Evolutionary conservation across 169 alveolate genomes (phyloP).

Genomic region (Neospora caninum): DNA sequence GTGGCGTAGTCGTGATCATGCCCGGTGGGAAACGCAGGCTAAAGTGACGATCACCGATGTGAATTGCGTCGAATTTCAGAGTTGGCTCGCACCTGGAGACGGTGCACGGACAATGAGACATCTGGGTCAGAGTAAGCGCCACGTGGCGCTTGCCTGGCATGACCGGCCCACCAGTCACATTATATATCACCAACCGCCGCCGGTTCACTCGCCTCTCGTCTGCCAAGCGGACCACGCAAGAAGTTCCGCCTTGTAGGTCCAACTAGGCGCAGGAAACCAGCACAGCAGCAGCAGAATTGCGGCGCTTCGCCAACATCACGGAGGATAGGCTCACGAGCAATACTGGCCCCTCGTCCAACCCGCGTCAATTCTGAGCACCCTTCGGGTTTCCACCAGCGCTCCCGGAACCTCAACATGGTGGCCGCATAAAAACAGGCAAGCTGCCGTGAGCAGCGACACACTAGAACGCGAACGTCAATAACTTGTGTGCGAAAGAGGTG

Average conservation of each 20-base stretch:
- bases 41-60: neutral
- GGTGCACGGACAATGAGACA: neutral
- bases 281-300: neutral
- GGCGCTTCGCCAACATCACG: too few relatives aligned
- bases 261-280: neutral
- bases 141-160: neutral
- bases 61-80: neutral
- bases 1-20: neutral
- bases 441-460: neutral
- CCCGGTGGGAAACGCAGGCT: neutral
- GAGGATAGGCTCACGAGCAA: neutral
- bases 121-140: constrained; percentile 18
- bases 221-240: neutral
- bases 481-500: neutral
- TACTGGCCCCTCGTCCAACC: neutral
- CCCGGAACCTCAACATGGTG: neutral
- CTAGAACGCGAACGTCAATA: neutral
- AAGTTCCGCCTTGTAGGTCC: neutral
- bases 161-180: neutral
- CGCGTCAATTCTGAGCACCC: neutral
- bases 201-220: neutral
- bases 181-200: neutral
- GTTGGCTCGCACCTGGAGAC: neutral
- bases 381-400: neutral
- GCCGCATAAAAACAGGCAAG: neutral